Evolutionary conservation across 2,329 filamentous ascomycete species (phyloP), one percentile per base, ranked within the genome.

Genomic region (Samsoniella hepiali): DNA sequence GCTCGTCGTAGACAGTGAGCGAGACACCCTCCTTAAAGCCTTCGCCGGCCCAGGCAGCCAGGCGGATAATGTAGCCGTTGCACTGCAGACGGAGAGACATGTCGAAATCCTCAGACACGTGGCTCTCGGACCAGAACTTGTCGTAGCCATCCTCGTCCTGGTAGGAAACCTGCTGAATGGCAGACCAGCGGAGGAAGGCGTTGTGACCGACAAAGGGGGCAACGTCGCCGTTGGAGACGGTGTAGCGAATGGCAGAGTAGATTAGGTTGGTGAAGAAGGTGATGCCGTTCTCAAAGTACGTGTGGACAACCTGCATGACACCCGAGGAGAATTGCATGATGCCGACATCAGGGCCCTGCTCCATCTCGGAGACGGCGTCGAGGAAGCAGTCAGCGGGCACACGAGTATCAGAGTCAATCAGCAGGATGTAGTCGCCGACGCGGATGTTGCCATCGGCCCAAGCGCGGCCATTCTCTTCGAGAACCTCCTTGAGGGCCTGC

Each of bases 181-280:
- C 75, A 34, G 70, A 70, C 90, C 90, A 92, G 31, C 90, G 83
- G 15, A 92, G 78, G 65, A 92, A 85, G 1, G 90, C 89, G 70
- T 92, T 92, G 78, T 92, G 90, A 0, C 90, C 90, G 66, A 92
- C 90, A 68, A 92, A 92, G 0, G 88, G 89, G 0, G 89, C 87
- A 5, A 89, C 84, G 58, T 93, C 90, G 6, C 90, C 90, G 60
- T 85, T 88, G 8, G 86, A 84, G 36, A 91, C 88, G 29, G 86
- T 84, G 69, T 88, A 92, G 31, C 83, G 81, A 69, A 92, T 91
- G 42, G 88, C 84, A 0, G 85, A 88, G 77, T 92, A 93, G 69
- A 93, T 86, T 58, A 93, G 82, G 70, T 92, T 88, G 49, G 90
- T 93, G 76, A 93, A 92, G 77, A 89, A 93, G 1, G 89, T 90